A percentile compares a stretch with the other conserved stretches of the same genome.
phyloP scores from a whole-genome alignment of 192 early-diverging fungal species.

The Linnemannia hyalina region DNA sequence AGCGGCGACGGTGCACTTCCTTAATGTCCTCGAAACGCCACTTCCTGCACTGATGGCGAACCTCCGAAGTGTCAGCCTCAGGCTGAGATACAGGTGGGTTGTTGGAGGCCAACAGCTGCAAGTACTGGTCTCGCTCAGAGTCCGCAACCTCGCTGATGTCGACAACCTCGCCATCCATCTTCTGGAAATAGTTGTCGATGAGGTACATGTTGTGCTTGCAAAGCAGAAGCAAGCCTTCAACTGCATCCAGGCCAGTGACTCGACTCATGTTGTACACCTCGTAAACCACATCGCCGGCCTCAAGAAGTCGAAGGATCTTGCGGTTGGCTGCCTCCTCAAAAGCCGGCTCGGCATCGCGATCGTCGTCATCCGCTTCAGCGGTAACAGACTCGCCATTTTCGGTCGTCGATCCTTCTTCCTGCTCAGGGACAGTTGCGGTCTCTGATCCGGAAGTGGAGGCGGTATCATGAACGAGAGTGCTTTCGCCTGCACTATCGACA shows the following conservation, averaged over 20 bases:
- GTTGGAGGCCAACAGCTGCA: constrained; percentile 67
- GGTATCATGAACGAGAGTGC: constrained; percentile 5
- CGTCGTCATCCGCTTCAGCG: constrained; percentile 40
- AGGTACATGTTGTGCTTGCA: constrained; percentile 81
- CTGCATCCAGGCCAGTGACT: constrained; percentile 76
- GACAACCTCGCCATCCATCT: constrained; percentile 74
- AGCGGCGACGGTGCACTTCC: constrained; percentile 67
- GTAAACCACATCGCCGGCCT: constrained; percentile 76
- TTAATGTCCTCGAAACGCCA: constrained; percentile 72
- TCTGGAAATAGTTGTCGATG: constrained; percentile 78
- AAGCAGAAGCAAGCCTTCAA: constrained; percentile 75
- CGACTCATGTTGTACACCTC: constrained; percentile 79
- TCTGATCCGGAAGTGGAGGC: constrained; percentile 11
- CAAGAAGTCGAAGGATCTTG: constrained; percentile 77
- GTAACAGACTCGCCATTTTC: background rate
- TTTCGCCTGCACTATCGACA: constrained; percentile 26
- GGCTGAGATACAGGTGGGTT: constrained; percentile 56
- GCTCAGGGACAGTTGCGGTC: background rate
- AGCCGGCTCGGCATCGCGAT: constrained; percentile 56
- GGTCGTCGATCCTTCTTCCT: constrained; percentile 10
- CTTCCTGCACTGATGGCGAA: constrained; percentile 62
- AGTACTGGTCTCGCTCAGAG: constrained; percentile 70
- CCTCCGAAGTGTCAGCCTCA: constrained; percentile 50
- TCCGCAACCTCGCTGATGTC: constrained; percentile 78
- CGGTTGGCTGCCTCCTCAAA: constrained; percentile 79